phyloP scores from a whole-genome alignment of 768 basidiomycete genomes.

The Arthromyces matolae region DNA sequence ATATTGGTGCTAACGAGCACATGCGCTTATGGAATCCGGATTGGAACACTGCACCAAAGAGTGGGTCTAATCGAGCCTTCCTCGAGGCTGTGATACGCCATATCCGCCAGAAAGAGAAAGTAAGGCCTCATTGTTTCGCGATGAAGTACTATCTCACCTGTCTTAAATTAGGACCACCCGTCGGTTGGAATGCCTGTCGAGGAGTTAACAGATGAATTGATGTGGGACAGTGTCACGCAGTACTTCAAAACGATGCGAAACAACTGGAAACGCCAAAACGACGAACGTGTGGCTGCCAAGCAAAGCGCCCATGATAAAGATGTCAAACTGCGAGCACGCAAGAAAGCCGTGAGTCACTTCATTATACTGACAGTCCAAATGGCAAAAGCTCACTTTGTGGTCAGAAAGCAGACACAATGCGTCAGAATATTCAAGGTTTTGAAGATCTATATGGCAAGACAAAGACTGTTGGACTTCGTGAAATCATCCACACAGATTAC shows the following conservation, averaged over 20 bases:
- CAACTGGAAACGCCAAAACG: no score
- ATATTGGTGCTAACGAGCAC: no score
- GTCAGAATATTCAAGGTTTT: neutral
- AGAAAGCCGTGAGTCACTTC: no score
- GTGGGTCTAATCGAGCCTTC: neutral
- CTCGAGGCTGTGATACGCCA: neutral
- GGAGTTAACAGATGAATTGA: no score
- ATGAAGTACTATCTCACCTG: neutral
- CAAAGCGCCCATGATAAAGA: no score
- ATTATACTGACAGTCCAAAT: no score
- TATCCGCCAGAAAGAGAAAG: neutral
- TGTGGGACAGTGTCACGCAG: no score
- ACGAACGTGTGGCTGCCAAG: no score
- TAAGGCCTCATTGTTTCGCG: neutral
- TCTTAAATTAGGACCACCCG: neutral
- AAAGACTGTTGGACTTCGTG: neutral
- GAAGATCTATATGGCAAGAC: neutral
- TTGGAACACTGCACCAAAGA: neutral
- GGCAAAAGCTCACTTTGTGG: no score
- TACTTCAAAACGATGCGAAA: no score
- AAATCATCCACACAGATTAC: neutral
- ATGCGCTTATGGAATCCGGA: neutral
- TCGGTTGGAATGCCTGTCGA: neutral
- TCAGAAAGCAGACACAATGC: neutral
- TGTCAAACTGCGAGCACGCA: no score